Percentiles rank a stretch among this genome's conserved stretches.
These are phyloP conservation scores for Alternaria metachromatica DNA, from an alignment of 2,329 filamentous ascomycete species.

Conservation along the genomic window DNA sequence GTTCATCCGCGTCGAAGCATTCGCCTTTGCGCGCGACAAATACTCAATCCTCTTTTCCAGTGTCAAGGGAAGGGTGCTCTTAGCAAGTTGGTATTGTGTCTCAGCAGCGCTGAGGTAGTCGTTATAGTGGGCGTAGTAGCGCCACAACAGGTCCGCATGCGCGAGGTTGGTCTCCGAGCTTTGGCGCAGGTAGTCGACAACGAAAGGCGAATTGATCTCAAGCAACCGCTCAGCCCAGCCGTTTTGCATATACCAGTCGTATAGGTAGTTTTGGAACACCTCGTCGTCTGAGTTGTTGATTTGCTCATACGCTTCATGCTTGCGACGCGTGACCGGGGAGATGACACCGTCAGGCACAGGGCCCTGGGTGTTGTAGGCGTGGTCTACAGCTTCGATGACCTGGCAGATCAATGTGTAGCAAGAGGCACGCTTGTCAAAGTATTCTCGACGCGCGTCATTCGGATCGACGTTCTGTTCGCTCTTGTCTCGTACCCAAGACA, in stretches of 20 bases:
- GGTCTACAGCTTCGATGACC: slow-evolving; percentile 80
- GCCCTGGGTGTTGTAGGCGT: slow-evolving; percentile 70
- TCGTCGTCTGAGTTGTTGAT: slow-evolving; percentile 89
- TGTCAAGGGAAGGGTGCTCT: slow-evolving; percentile 79
- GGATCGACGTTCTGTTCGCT: slow-evolving; percentile 71
- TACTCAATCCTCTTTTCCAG: slow-evolving; percentile 88
- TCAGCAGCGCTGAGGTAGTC: slow-evolving; percentile 86
- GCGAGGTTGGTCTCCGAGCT: slow-evolving; percentile 74
- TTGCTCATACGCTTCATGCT: slow-evolving; percentile 86
- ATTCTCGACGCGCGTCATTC: slow-evolving; percentile 70
- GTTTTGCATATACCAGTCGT: slow-evolving; percentile 93
- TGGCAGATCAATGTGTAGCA: slow-evolving; percentile 89
- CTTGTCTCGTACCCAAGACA: slow-evolving; percentile 87
- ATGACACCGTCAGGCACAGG: slow-evolving; percentile 78
- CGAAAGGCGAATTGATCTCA: slow-evolving; percentile 81
- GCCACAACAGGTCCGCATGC: slow-evolving; percentile 90
- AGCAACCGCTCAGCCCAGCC: slow-evolving; percentile 86
- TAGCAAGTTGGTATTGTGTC: slow-evolving; percentile 83
- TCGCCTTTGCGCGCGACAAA: slow-evolving; percentile 87
- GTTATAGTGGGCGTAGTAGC: slow-evolving; percentile 85
- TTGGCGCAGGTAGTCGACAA: slow-evolving; percentile 83
- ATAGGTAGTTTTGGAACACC: slow-evolving; percentile 94
- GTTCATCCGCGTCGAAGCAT: slow-evolving; percentile 81
- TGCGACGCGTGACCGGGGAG: slow-evolving; percentile 77
- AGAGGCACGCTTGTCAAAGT: slow-evolving; percentile 73